A percentile compares a stretch with the other conserved stretches of the same genome.
Conservation (phyloP, 768 basidiomycete genomes). For the Lactarius trivialis region DNA sequence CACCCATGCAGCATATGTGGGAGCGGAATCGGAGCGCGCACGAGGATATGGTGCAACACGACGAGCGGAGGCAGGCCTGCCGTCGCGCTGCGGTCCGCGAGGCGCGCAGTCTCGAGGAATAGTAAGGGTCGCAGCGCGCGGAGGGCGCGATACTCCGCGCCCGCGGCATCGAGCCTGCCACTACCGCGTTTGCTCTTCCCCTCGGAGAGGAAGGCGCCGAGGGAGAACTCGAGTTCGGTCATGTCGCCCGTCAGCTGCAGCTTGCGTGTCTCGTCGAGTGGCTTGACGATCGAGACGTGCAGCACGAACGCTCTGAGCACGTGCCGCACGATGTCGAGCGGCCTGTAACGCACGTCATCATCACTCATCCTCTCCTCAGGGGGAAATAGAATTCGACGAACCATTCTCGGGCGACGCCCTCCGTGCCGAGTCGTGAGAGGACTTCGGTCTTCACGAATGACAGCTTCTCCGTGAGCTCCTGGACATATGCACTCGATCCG, state of each 20-base stretch:
- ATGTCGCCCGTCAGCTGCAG: slow-evolving; percentile 93
- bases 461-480: slow-evolving; percentile 85
- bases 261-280: slow-evolving; percentile 88
- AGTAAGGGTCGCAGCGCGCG: slow-evolving; percentile 84
- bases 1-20: slow-evolving; percentile 89
- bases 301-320: slow-evolving; percentile 83
- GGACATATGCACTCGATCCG: slow-evolving; percentile 81
- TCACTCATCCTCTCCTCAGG: background rate
- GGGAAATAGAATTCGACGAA: slow-evolving; percentile 30
- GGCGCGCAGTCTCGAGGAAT: slow-evolving; percentile 73
- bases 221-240: slow-evolving; percentile 91
- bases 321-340: slow-evolving; percentile 56
- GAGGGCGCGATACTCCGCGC: slow-evolving; percentile 81
- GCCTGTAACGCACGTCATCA: slow-evolving; percentile 17
- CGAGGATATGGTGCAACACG: slow-evolving; percentile 87
- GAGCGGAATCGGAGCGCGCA: slow-evolving; percentile 77
- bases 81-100: slow-evolving; percentile 63
- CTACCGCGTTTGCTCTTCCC: slow-evolving; percentile 48
- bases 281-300: slow-evolving; percentile 89
- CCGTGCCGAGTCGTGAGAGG: slow-evolving; percentile 60
- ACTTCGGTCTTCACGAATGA: slow-evolving; percentile 75
- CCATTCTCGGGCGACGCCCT: slow-evolving; percentile 72
- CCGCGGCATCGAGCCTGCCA: slow-evolving; percentile 64
- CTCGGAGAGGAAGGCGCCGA: slow-evolving; percentile 71
- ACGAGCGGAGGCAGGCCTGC: slow-evolving; percentile 78